Conservation (phyloP, 805 yeast genomes). For the Yamadazyma paraphyllophila region DNA sequence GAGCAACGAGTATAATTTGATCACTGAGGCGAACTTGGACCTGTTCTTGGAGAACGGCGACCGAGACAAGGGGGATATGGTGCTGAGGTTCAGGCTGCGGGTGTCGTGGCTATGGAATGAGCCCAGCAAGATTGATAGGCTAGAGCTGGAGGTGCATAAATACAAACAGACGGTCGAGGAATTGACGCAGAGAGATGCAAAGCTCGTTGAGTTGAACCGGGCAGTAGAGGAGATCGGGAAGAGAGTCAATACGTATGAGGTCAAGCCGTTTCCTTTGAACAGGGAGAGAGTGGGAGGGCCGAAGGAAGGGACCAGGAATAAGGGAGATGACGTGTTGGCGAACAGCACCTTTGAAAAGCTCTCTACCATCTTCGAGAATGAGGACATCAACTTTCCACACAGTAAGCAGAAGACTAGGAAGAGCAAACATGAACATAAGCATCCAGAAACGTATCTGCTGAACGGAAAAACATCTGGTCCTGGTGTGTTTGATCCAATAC, state of each 20-base stretch:
- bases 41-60: conserved; percentile 3
- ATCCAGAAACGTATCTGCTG: too few relatives aligned
- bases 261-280: conserved; percentile 22
- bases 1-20: conserved; percentile 13
- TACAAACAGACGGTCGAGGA: background rate
- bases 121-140: too few relatives aligned
- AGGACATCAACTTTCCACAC: background rate
- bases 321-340: background rate
- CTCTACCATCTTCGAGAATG: conserved; percentile 1
- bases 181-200: background rate
- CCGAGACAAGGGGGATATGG: background rate
- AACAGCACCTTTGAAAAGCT: background rate
- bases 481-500: too few relatives aligned
- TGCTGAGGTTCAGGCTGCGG: too few relatives aligned
- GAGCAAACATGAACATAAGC: too few relatives aligned
- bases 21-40: conserved; percentile 14
- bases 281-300: background rate
- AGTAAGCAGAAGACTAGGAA: too few relatives aligned
- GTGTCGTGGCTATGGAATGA: too few relatives aligned
- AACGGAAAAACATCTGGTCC: too few relatives aligned
- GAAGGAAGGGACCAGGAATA: background rate
- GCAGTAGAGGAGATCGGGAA: background rate
- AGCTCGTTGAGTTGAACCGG: background rate
- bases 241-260: background rate
- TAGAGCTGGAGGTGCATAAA: background rate